Conservation (phyloP, 1,284 basidiomycete species). For the Tilletiopsis washingtonensis region DNA sequence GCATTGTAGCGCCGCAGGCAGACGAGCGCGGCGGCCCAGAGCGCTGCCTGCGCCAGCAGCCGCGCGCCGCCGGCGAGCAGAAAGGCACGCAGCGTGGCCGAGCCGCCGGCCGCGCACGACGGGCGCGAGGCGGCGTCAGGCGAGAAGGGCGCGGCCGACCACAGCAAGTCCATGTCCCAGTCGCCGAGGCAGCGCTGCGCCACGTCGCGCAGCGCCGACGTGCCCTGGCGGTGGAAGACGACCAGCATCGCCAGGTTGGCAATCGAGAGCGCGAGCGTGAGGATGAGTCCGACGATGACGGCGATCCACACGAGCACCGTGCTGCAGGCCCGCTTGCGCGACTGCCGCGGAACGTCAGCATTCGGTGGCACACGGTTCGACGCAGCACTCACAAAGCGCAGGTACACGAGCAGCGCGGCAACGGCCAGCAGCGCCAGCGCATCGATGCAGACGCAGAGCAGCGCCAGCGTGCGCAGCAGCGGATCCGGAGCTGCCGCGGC, state of each 20-base stretch:
- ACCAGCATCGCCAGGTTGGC: slow-evolving; percentile 9
- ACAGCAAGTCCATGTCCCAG: slow-evolving; percentile 15
- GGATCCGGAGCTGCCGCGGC: slow-evolving; percentile 8
- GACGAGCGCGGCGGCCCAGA: slow-evolving; percentile 6
- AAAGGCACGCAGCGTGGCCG: slow-evolving; percentile 1
- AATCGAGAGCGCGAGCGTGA: slow-evolving; percentile 4
- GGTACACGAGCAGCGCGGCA: slow-evolving; percentile 1
- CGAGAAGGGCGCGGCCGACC: slow-evolving; percentile 7
- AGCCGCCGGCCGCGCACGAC: slow-evolving; percentile 2
- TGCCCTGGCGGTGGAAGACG: slow-evolving; percentile 10
- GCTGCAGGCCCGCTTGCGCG: slow-evolving; percentile 6
- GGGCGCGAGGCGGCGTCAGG: neutral
- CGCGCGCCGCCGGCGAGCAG: slow-evolving; percentile 10
- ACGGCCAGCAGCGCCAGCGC: slow-evolving; percentile 2
- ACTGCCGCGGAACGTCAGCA: too few species aligned
- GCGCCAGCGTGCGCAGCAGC: slow-evolving; percentile 2
- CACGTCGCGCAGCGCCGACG: slow-evolving; percentile 8
- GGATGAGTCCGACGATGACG: slow-evolving; percentile 6
- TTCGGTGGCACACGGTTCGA: too few species aligned
- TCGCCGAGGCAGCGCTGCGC: slow-evolving; percentile 6
- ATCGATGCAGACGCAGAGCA: slow-evolving; percentile 1
- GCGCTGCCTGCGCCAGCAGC: slow-evolving; percentile 5
- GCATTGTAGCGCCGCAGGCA: slow-evolving; percentile 11
- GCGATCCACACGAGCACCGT: slow-evolving; percentile 5
- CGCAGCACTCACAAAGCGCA: too few species aligned